Conservation (phyloP, 768 basidiomycete genomes). For the Boletus rubroflammeus region DNA sequence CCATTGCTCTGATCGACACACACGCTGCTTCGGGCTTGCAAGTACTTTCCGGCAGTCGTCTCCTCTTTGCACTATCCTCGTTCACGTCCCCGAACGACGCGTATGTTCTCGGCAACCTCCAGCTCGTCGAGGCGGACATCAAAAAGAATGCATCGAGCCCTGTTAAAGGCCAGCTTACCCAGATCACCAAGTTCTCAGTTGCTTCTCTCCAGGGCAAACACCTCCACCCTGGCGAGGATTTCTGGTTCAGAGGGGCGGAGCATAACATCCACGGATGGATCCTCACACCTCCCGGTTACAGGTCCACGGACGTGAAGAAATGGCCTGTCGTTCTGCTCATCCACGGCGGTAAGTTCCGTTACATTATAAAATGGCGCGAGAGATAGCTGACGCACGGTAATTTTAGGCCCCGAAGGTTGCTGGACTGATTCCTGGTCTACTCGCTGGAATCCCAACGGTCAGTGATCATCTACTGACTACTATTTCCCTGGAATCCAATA, state of each 20-base stretch:
- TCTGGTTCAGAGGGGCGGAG: conserved; percentile 87
- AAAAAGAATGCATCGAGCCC: conserved; percentile 26
- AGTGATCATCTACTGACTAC: background rate
- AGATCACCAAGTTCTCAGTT: conserved; percentile 64
- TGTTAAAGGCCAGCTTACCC: conserved; percentile 38
- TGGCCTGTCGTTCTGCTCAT: conserved; percentile 81
- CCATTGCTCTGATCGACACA: conserved; percentile 54
- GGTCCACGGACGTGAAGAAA: conserved; percentile 59
- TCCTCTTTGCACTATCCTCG: conserved; percentile 73
- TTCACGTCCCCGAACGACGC: conserved; percentile 79
- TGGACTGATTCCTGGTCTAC: conserved; percentile 93
- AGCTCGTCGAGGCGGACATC: conserved; percentile 42
- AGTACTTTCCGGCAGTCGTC: conserved; percentile 51
- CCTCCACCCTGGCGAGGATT: conserved; percentile 67
- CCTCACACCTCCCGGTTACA: conserved; percentile 76
- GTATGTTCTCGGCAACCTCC: conserved; percentile 55
- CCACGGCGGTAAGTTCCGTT: conserved; percentile 55
- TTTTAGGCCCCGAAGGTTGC: conserved; percentile 67
- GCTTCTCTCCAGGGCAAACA: conserved; percentile 52
- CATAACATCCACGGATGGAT: conserved; percentile 82
- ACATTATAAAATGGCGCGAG: background rate
- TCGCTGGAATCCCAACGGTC: conserved; percentile 88
- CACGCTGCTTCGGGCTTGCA: conserved; percentile 62
- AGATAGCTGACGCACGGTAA: background rate
- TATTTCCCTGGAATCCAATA: background rate